phyloP scores from a whole-genome alignment of 331 rosid species.

The Pyrus hybrid region DNA sequence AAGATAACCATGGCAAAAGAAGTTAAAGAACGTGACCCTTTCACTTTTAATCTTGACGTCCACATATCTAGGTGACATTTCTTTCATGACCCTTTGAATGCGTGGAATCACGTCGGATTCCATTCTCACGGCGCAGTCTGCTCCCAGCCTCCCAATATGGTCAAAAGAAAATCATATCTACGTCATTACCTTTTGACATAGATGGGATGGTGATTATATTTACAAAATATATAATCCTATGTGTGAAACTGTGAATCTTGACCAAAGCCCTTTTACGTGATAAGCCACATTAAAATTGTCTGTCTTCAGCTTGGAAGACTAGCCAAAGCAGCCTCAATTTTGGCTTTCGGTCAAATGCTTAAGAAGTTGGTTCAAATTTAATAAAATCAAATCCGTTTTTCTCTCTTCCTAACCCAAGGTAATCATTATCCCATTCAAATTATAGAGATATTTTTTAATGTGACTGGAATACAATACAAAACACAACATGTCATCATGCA shows the following conservation, averaged over 20 bases:
- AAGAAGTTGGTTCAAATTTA: neutral
- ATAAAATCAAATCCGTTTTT: too few species aligned
- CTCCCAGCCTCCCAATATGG: neutral
- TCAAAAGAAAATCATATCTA: neutral
- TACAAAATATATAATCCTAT: too few species aligned
- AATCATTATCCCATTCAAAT: too few species aligned
- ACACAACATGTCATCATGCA: too few species aligned
- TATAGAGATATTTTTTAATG: too few species aligned
- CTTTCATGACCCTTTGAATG: neutral
- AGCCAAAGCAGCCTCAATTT: conserved; percentile 8
- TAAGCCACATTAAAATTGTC: neutral
- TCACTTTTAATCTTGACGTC: neutral
- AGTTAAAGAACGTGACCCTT: neutral
- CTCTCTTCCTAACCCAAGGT: too few species aligned
- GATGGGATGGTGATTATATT: neutral
- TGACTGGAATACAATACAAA: fast-evolving
- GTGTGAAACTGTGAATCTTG: neutral
- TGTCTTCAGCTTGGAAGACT: conserved; percentile 15
- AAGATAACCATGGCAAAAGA: neutral
- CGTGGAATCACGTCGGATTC: neutral
- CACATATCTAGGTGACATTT: neutral
- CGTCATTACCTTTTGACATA: conserved; percentile 33
- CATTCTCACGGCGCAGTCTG: neutral
- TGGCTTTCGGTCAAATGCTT: conserved; percentile 16
- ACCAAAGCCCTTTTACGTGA: conserved; percentile 12